Conservation (phyloP, 2,329 filamentous ascomycete genomes). For the Colletotrichum zoysiae region DNA sequence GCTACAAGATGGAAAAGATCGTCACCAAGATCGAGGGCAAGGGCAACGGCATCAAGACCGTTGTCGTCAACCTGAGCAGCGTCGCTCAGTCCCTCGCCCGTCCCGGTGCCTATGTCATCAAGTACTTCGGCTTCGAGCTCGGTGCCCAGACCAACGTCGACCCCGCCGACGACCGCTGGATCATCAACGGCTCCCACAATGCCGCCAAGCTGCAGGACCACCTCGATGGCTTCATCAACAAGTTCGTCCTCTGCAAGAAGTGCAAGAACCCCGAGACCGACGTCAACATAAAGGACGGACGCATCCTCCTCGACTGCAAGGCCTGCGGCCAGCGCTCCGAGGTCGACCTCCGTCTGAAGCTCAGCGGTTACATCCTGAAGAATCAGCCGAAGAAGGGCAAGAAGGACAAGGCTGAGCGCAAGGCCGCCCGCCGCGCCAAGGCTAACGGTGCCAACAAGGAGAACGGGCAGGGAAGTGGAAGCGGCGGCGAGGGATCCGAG, state of each 20-base stretch:
- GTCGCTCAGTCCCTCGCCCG: conserved; percentile 93
- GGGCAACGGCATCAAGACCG: conserved; percentile 99
- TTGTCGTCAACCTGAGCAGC: conserved; percentile 96
- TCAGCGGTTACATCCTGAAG: conserved; percentile 97
- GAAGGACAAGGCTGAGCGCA: conserved; percentile 94
- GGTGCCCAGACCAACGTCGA: conserved; percentile 99
- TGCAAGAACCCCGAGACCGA: conserved; percentile 99
- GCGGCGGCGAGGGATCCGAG: conserved; percentile 67
- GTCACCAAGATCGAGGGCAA: conserved; percentile 99
- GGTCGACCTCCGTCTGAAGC: conserved; percentile 93
- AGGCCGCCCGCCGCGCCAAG: conserved; percentile 92
- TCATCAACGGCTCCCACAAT: conserved; percentile 99
- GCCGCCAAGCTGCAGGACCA: conserved; percentile 96
- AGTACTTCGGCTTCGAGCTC: conserved; percentile 99
- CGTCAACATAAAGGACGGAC: conserved; percentile 92
- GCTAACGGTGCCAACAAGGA: conserved; percentile 68
- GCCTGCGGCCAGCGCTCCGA: conserved; percentile 94
- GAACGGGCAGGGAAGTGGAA: conserved; percentile 70
- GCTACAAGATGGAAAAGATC: conserved; percentile 99
- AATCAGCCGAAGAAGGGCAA: conserved; percentile 94
- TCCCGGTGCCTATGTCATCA: conserved; percentile 95
- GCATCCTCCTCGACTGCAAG: conserved; percentile 97
- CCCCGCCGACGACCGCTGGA: conserved; percentile 98
- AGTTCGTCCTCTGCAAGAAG: conserved; percentile 99
- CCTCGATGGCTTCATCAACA: conserved; percentile 97